Evolutionary conservation across 805 yeast genomes (phyloP).

Genomic region (Lachancea thermotolerans): DNA sequence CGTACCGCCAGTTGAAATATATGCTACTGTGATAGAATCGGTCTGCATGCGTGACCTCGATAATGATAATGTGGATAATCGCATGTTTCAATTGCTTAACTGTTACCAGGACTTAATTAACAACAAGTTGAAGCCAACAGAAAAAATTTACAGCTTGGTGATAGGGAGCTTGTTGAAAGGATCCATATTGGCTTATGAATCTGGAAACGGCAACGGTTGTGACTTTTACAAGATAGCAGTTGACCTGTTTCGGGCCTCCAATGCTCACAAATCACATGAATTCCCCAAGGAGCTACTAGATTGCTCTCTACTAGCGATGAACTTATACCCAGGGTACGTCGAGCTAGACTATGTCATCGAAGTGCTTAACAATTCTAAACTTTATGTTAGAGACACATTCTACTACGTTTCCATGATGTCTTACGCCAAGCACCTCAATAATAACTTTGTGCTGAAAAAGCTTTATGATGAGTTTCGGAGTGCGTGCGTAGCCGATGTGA

Average conservation of each 20-base stretch:
- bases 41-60: slow-evolving; percentile 44
- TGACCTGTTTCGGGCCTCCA: slow-evolving; percentile 40
- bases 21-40: slow-evolving; percentile 50
- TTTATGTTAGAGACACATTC: slow-evolving; percentile 24
- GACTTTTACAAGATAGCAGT: slow-evolving; percentile 46
- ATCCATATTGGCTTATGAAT: slow-evolving; percentile 36
- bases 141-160: slow-evolving; percentile 46
- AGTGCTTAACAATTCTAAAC: slow-evolving; percentile 27
- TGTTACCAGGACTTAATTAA: slow-evolving; percentile 62
- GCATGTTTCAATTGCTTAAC: slow-evolving; percentile 54
- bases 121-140: slow-evolving; percentile 48
- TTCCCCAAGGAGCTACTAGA: slow-evolving; percentile 38
- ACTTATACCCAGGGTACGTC: slow-evolving; percentile 34
- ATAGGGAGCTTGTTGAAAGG: slow-evolving; percentile 47
- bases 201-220: slow-evolving; percentile 35
- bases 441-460: slow-evolving; percentile 34
- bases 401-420: slow-evolving; percentile 37
- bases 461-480: slow-evolving; percentile 36
- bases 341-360: slow-evolving; percentile 28
- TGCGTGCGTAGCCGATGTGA: slow-evolving; percentile 7
- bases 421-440: slow-evolving; percentile 35
- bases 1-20: slow-evolving; percentile 46
- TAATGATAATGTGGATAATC: slow-evolving; percentile 49
- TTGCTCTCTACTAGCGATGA: slow-evolving; percentile 40
- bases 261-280: slow-evolving; percentile 39